Conservation (phyloP, 805 yeast genomes). For the Myxozyma melibiosi region DNA sequence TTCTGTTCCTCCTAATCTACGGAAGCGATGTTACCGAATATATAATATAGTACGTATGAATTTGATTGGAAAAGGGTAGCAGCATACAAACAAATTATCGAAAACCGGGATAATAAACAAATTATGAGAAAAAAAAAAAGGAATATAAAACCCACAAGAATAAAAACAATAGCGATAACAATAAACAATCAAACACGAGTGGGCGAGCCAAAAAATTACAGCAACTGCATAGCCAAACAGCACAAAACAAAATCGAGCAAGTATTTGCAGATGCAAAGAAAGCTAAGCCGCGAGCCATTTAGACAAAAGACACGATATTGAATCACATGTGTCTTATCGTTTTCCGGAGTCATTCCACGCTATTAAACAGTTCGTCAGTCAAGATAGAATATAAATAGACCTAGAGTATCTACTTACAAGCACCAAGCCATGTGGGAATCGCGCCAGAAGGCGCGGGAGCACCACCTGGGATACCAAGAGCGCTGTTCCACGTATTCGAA, state of each 20-base stretch:
- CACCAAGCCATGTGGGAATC: conserved; percentile 6
- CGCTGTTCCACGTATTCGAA: conserved; percentile 21
- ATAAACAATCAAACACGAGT: background rate
- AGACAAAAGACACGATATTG: too few species aligned
- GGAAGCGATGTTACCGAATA: too few species aligned
- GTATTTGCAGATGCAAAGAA: background rate
- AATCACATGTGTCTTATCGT: background rate
- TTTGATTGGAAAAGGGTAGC: background rate
- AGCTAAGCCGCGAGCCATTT: background rate
- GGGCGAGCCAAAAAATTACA: background rate
- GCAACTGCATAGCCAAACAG: conserved; percentile 1
- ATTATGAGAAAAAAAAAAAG: background rate
- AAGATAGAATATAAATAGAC: too few species aligned
- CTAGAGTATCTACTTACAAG: background rate
- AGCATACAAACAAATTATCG: conserved; percentile 3
- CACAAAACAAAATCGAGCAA: background rate
- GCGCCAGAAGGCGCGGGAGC: background rate
- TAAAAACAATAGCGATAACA: background rate
- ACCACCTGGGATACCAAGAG: conserved; percentile 19
- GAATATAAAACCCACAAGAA: conserved; percentile 10
- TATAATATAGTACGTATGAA: too few species aligned
- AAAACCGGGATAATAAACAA: too few species aligned
- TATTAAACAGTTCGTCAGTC: background rate
- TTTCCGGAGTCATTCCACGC: conserved; percentile 13
- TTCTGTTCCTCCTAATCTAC: too few species aligned